These are phyloP conservation scores for Orobanche coerulescens DNA, from an alignment of 257 asterid genomes.

Conservation along the genomic window DNA sequence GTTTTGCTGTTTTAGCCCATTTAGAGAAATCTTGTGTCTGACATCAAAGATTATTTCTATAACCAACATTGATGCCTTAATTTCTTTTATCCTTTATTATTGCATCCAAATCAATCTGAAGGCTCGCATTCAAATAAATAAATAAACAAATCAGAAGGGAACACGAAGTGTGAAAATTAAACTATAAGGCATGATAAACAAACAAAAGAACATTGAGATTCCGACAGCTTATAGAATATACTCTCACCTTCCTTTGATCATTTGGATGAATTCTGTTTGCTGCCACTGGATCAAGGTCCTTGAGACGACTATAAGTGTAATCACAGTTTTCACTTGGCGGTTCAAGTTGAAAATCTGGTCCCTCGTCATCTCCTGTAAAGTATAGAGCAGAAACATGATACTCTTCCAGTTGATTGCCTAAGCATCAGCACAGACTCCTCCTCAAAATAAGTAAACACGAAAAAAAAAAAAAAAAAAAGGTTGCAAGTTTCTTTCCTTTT, in stretches of 20 bases:
- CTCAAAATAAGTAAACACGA: no score
- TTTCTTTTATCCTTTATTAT: no score
- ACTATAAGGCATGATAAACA: not conserved
- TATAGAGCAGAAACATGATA: constrained; percentile 9
- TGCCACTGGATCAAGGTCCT: constrained; percentile 73
- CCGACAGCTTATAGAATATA: not conserved
- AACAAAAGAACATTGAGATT: not conserved
- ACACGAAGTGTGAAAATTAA: not conserved
- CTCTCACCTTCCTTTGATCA: constrained; percentile 73
- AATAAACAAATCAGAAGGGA: no score
- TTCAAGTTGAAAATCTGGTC: constrained; percentile 33
- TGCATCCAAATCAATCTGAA: not conserved
- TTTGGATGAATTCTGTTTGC: constrained; percentile 89
- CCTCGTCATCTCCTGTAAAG: constrained; percentile 40
- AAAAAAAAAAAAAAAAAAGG: constrained; percentile 9
- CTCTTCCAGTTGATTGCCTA: not conserved
- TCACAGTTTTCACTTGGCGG: constrained; percentile 23
- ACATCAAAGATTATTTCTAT: no score
- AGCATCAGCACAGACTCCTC: not conserved
- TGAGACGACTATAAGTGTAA: constrained; percentile 45
- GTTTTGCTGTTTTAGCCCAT: no score
- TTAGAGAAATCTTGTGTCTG: no score
- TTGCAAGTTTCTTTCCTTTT: not conserved
- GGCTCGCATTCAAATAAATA: no score
- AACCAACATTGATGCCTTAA: no score